phyloP scores from a whole-genome alignment of 2,329 filamentous ascomycete species.

The Sporothrix humicola region DNA sequence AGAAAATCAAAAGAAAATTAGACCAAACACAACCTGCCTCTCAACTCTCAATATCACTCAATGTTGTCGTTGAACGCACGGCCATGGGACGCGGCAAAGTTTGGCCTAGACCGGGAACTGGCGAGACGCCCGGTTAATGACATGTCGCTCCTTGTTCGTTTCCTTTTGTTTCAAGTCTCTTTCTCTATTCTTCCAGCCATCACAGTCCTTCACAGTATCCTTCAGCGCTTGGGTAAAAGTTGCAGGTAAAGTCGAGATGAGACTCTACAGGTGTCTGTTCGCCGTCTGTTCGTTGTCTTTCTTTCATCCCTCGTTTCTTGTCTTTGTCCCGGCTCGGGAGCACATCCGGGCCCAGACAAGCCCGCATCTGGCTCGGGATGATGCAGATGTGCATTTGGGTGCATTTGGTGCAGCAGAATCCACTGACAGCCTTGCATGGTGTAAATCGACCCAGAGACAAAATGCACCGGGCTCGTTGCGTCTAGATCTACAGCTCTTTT shows the following conservation, averaged over 20 bases:
- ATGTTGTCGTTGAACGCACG: neutral
- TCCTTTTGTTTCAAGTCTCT: slow-evolving; percentile 1
- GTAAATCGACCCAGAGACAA: neutral
- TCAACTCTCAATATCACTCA: too few species aligned
- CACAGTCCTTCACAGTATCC: too few species aligned
- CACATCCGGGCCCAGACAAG: neutral
- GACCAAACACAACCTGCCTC: too few species aligned
- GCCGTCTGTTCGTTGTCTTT: too few species aligned
- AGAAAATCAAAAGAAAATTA: slow-evolving; percentile 10
- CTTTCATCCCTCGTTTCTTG: too few species aligned
- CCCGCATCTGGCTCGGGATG: neutral
- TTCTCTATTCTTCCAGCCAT: neutral
- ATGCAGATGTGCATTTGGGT: neutral
- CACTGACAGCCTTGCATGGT: neutral
- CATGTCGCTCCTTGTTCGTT: neutral
- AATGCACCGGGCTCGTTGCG: neutral
- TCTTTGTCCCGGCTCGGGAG: too few species aligned
- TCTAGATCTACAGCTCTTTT: too few species aligned
- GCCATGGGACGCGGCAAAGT: neutral
- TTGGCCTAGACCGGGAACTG: too few species aligned
- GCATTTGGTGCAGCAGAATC: too few species aligned
- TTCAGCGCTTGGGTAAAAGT: slow-evolving; percentile 5
- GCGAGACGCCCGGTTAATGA: slow-evolving; percentile 17
- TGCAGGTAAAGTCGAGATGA: neutral
- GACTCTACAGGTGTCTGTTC: neutral